A percentile compares a stretch with the other conserved stretches of the same genome.
phyloP scores from a whole-genome alignment of 768 basidiomycete species.

The Macrocybe gigantea region DNA sequence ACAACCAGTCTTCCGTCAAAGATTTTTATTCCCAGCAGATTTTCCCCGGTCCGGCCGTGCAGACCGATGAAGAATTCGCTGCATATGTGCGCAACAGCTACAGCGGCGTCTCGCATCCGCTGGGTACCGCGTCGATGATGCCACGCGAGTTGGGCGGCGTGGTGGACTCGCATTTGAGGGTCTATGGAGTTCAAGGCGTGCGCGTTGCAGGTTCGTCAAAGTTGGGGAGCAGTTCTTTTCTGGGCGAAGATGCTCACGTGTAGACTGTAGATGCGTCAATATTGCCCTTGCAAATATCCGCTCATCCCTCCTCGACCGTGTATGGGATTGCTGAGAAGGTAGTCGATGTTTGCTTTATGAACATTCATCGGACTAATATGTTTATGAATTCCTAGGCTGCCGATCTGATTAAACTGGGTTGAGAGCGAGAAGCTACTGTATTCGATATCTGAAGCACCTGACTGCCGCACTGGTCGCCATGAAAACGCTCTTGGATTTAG shows the following conservation, averaged over 20 bases:
- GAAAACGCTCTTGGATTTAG: too few species aligned
- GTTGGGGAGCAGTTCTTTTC: not conserved
- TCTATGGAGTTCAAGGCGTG: constrained; percentile 16
- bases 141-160: constrained; percentile 28
- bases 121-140: constrained; percentile 23
- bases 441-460: too few species aligned
- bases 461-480: too few species aligned
- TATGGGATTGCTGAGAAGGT: constrained; percentile 21
- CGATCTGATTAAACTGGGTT: constrained; percentile 4
- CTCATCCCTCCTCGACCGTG: constrained; percentile 13
- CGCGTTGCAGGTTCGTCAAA: not conserved
- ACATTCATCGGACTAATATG: not conserved
- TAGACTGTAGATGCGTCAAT: constrained; percentile 14
- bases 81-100: constrained; percentile 3
- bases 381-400: constrained; percentile 5
- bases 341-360: not conserved
- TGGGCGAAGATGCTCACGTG: not conserved
- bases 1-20: too few species aligned
- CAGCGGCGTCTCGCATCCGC: constrained; percentile 13
- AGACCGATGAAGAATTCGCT: constrained; percentile 17
- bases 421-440: too few species aligned
- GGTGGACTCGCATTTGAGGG: constrained; percentile 21
- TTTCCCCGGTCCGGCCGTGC: constrained; percentile 13
- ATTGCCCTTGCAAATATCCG: constrained; percentile 14
- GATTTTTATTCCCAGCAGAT: not conserved